Percentiles rank a stretch among this genome's conserved stretches.
These are phyloP conservation scores for Hypoxylon sp. DNA, from an alignment of 2,329 filamentous ascomycete species.

Conservation along the genomic window DNA sequence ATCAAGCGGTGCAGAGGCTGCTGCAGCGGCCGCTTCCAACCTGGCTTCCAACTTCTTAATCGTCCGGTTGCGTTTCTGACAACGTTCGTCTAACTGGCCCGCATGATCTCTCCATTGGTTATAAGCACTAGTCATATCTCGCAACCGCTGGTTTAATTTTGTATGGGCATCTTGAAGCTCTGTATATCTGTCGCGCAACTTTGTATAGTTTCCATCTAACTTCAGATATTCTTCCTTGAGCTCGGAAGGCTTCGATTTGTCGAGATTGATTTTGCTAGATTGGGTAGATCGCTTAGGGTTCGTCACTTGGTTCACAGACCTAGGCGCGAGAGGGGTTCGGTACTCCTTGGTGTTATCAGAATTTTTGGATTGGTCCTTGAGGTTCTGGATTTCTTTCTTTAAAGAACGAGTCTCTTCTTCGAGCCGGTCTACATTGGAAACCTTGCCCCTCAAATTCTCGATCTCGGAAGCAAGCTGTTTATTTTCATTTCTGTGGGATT, in stretches of 20 bases:
- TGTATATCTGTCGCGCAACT: slow-evolving; percentile 45
- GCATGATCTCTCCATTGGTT: slow-evolving; percentile 58
- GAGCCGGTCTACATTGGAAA: slow-evolving; percentile 48
- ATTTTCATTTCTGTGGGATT: slow-evolving; percentile 33
- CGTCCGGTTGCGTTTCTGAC: slow-evolving; percentile 44
- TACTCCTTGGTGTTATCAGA: slow-evolving; percentile 12
- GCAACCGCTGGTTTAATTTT: slow-evolving; percentile 49
- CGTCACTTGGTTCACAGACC: slow-evolving; percentile 37
- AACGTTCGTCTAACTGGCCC: slow-evolving; percentile 50
- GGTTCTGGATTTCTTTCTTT: slow-evolving; percentile 48
- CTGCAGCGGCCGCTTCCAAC: slow-evolving; percentile 33
- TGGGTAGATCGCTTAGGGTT: slow-evolving; percentile 32
- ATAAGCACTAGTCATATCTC: slow-evolving; percentile 54
- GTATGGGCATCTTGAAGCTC: slow-evolving; percentile 40
- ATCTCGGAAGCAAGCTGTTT: slow-evolving; percentile 47
- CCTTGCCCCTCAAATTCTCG: slow-evolving; percentile 45
- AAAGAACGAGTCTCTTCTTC: slow-evolving; percentile 56
- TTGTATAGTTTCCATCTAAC: slow-evolving; percentile 52
- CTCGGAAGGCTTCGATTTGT: slow-evolving; percentile 31
- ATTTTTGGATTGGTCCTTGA: slow-evolving; percentile 32
- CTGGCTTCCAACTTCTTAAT: slow-evolving; percentile 55
- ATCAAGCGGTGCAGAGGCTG: slow-evolving; percentile 25
- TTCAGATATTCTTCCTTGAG: slow-evolving; percentile 48
- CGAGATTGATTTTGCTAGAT: slow-evolving; percentile 27
- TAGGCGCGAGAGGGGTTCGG: slow-evolving; percentile 42